Evolutionary conservation across 2,329 filamentous ascomycete species (phyloP).

Genomic region (Oidium heveae): DNA sequence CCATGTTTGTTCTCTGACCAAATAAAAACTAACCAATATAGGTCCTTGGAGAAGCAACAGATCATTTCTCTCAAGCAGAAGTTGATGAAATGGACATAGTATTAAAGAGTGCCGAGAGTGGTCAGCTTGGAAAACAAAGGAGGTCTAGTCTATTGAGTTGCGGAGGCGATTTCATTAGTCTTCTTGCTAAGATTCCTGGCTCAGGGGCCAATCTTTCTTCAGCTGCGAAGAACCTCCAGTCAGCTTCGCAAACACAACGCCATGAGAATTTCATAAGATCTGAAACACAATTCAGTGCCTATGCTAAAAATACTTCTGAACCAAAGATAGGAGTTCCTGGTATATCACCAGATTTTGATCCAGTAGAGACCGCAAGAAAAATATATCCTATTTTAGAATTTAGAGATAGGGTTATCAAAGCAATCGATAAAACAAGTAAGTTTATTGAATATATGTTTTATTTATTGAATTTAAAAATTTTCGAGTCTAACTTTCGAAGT

Average conservation of each 20-base stretch:
- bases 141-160: conserved; percentile 13
- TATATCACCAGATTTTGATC: conserved; percentile 53
- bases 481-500: no score
- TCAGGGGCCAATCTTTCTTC: conserved; percentile 37
- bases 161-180: conserved; percentile 38
- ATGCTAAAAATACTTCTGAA: conserved; percentile 18
- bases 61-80: conserved; percentile 67
- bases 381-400: conserved; percentile 93
- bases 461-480: no score
- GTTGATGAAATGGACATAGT: conserved; percentile 58
- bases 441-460: not conserved
- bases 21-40: conserved; percentile 18
- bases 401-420: conserved; percentile 76
- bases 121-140: conserved; percentile 16
- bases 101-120: conserved; percentile 38
- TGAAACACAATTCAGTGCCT: conserved; percentile 6
- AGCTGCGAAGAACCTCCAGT: conserved; percentile 38
- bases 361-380: conserved; percentile 47
- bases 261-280: conserved; percentile 25
- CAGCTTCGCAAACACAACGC: conserved; percentile 35
- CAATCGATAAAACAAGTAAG: conserved; percentile 45
- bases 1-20: no score
- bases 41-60: conserved; percentile 45
- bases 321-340: conserved; percentile 33
- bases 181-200: conserved; percentile 52